Percentiles rank a stretch among this genome's conserved stretches.
Conservation (phyloP, 805 yeast species). For the Groenewaldozyma tartarivorans region DNA sequence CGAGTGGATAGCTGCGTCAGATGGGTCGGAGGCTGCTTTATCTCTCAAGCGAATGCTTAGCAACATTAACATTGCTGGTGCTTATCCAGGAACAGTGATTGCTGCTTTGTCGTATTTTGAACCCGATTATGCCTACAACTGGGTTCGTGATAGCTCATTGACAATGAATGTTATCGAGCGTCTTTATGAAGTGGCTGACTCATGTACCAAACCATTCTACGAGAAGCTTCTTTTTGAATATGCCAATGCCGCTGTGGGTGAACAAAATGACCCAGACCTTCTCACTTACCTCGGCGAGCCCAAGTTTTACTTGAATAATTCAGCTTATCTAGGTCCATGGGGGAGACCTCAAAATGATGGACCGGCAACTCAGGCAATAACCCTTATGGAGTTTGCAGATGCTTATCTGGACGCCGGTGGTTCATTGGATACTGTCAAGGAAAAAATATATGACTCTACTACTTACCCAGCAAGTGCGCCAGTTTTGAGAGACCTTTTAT, state of each 20-base stretch:
- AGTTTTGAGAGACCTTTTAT: slow-evolving; percentile 53
- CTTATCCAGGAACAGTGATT: slow-evolving; percentile 70
- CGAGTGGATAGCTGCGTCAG: too few relatives aligned
- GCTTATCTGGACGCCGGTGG: too few relatives aligned
- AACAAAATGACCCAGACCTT: slow-evolving; percentile 49
- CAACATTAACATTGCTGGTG: too few relatives aligned
- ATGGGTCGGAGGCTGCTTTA: too few relatives aligned
- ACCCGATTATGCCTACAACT: slow-evolving; percentile 83
- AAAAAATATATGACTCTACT: too few relatives aligned
- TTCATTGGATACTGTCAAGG: not conserved
- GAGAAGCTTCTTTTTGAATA: slow-evolving; percentile 43
- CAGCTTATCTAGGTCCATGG: slow-evolving; percentile 61
- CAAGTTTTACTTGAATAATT: slow-evolving; percentile 60
- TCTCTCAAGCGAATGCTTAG: too few relatives aligned
- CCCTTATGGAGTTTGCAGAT: slow-evolving; percentile 46
- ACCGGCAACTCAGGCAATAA: slow-evolving; percentile 70
- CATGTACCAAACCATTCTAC: too few relatives aligned
- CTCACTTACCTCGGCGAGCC: slow-evolving; percentile 78
- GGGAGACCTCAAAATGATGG: slow-evolving; percentile 97
- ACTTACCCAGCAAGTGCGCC: too few relatives aligned
- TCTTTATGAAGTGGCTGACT: slow-evolving; percentile 36
- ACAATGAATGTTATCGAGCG: slow-evolving; percentile 46
- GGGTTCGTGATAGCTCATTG: slow-evolving; percentile 87
- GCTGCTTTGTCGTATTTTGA: slow-evolving; percentile 67
- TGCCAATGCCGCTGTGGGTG: slow-evolving; percentile 42